A percentile compares a stretch with the other conserved stretches of the same genome.
phyloP scores from a whole-genome alignment of 2,329 filamentous ascomycete species.

The Aspergillus sp. region DNA sequence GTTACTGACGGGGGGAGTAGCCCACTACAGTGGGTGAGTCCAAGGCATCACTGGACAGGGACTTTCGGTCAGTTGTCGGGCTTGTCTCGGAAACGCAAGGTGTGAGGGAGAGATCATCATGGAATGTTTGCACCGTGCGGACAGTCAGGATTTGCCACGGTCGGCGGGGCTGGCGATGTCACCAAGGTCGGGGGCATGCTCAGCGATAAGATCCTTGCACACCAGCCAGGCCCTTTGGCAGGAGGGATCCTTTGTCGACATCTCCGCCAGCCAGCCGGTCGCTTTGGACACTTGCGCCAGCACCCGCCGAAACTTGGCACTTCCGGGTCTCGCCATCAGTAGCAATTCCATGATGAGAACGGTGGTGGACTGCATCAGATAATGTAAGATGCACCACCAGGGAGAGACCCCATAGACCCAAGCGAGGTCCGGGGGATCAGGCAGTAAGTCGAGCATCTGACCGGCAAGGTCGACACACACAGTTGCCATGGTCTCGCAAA shows the following conservation, averaged over 20 bases:
- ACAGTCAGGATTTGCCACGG: constrained; percentile 2
- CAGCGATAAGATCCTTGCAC: constrained; percentile 30
- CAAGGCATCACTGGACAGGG: neutral
- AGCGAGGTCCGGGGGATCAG: constrained; percentile 33
- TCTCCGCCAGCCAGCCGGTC: constrained; percentile 37
- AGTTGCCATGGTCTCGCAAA: constrained; percentile 37
- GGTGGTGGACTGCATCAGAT: constrained; percentile 42
- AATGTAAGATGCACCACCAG: constrained; percentile 47
- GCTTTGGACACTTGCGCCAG: constrained; percentile 36
- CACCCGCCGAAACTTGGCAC: constrained; percentile 30
- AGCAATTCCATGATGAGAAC: constrained; percentile 41
- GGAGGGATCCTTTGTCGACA: constrained; percentile 36
- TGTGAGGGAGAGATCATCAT: neutral
- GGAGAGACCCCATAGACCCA: constrained; percentile 36
- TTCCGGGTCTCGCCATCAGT: constrained; percentile 33
- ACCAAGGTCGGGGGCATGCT: constrained; percentile 20
- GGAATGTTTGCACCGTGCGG: neutral
- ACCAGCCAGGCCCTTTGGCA: constrained; percentile 38
- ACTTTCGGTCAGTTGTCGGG: neutral
- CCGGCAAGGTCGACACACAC: constrained; percentile 41
- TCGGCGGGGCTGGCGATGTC: neutral
- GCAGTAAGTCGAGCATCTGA: constrained; percentile 39
- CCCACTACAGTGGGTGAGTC: neutral
- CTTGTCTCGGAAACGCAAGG: neutral
- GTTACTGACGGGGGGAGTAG: too few relatives aligned